These are phyloP conservation scores for Amauroascus niger DNA, from an alignment of 2,329 filamentous ascomycete genomes.

Conservation along the genomic window DNA sequence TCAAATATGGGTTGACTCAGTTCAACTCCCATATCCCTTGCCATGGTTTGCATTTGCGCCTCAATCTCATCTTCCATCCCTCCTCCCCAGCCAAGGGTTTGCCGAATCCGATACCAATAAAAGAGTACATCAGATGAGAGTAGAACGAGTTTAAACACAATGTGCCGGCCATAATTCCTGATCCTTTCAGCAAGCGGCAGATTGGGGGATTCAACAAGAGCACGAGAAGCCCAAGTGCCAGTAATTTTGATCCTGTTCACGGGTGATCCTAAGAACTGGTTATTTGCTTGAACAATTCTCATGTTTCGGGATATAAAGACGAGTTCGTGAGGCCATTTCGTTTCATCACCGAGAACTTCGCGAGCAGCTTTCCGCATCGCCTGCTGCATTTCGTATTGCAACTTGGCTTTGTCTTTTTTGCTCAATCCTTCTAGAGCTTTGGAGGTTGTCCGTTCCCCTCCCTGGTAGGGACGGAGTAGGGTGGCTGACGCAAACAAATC, in stretches of 20 bases:
- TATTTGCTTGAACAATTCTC: slow-evolving; percentile 87
- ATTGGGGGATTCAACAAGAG: slow-evolving; percentile 64
- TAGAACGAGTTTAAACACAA: slow-evolving; percentile 72
- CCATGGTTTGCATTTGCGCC: slow-evolving; percentile 73
- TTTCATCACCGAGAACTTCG: slow-evolving; percentile 72
- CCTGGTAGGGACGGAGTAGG: slow-evolving; percentile 80
- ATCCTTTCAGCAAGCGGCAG: slow-evolving; percentile 54
- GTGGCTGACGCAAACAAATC: slow-evolving; percentile 90
- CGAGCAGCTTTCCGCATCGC: slow-evolving; percentile 63
- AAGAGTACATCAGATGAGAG: slow-evolving; percentile 70
- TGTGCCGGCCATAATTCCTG: slow-evolving; percentile 62
- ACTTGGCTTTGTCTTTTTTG: slow-evolving; percentile 47
- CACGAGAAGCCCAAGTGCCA: slow-evolving; percentile 76
- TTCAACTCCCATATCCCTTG: slow-evolving; percentile 84
- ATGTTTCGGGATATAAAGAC: slow-evolving; percentile 88
- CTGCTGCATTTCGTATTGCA: slow-evolving; percentile 70
- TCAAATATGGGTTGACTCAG: slow-evolving; percentile 82
- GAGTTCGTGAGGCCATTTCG: slow-evolving; percentile 80
- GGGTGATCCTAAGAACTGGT: slow-evolving; percentile 78
- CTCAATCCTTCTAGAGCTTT: slow-evolving; percentile 44
- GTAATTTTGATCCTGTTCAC: slow-evolving; percentile 92
- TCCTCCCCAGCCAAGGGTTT: slow-evolving; percentile 63
- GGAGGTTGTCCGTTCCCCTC: slow-evolving; percentile 61
- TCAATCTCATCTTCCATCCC: slow-evolving; percentile 96
- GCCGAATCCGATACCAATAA: slow-evolving; percentile 66